Evolutionary conservation across 2,329 filamentous ascomycete species (phyloP), one percentile per base, ranked within the genome.

Genomic region (Aspergillus ochraceoroseus): DNA sequence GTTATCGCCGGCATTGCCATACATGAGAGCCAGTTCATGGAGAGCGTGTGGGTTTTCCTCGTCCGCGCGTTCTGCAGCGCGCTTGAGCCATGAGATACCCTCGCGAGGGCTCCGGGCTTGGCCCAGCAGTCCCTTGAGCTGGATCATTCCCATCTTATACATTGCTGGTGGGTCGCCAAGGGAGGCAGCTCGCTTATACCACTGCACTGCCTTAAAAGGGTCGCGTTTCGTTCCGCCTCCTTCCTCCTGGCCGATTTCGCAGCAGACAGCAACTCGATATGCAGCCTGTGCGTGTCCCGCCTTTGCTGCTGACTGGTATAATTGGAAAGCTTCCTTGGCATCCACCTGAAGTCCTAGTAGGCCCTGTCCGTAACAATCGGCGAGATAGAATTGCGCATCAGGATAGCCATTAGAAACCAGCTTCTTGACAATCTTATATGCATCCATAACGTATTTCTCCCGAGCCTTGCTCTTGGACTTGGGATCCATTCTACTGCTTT

Each of bases 71-170:
- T 96, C 89, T 0, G 89, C 89, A 2, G 92, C 92, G 30, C 89
- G 80, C 70, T 95, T 95, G 38, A 98, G 75, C 89, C 92, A 96
- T 14, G 80, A 82, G 15, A 95, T 78, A 12, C 88, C 89, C 67
- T 96, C 92, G 29, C 84, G 77, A 2, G 87, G 78, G 58, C 94
- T 94, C 58, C 74, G 80, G 15, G 75, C 77, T 61, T 96, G 89
- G 3, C 89, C 89, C n/a, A 98, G 76, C 18, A 96, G 73, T 7
- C 90, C 92, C 65, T 96, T 96, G 39, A 96, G 77, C 47, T 87
- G 71, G 51, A 98, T 94, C 83, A 95, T 94, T 43, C 92, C 92
- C 66, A 96, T 81, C 67, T 98, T 98, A 71, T 95, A 98, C 87
- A 96, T 94, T 19, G 89, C 92, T 0, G 90, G 85, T 1, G 85